These are phyloP conservation scores for Corynascus novoguineensis DNA, from an alignment of 495 filamentous ascomycete genomes.

Conservation along the genomic window DNA sequence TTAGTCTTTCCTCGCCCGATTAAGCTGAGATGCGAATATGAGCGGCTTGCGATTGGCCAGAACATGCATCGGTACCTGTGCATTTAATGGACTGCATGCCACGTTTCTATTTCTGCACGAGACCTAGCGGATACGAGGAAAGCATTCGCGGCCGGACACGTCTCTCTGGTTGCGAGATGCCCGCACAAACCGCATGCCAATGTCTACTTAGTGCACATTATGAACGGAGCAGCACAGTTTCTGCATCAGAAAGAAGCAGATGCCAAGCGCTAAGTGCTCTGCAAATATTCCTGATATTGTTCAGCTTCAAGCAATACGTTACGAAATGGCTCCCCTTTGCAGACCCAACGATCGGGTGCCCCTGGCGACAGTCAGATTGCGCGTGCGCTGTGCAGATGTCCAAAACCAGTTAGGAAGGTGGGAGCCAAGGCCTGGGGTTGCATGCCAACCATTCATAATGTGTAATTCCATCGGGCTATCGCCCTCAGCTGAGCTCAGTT, in stretches of 20 bases:
- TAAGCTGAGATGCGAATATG: no score
- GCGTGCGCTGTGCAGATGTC: not conserved
- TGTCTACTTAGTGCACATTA: no score
- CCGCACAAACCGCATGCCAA: no score
- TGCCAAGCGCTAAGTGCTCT: not conserved
- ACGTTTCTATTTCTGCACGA: no score
- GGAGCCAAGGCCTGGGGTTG: conserved; percentile 2
- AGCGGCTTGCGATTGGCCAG: no score
- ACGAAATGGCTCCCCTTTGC: not conserved
- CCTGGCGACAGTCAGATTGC: not conserved
- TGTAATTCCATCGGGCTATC: not conserved
- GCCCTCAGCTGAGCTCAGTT: not conserved
- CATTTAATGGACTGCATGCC: no score
- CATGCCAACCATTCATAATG: not conserved
- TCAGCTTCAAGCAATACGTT: not conserved
- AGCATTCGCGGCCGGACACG: no score
- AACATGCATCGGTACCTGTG: no score
- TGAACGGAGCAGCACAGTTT: no score
- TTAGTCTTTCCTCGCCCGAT: no score
- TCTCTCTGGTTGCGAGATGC: no score
- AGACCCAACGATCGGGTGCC: not conserved
- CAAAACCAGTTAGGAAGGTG: conserved; percentile 1
- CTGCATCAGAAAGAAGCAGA: not conserved
- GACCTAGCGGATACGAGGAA: no score
- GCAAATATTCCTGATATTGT: not conserved